Percentiles rank a stretch among this genome's conserved stretches.
Evolutionary conservation across 2,329 filamentous ascomycete species (phyloP).

Genomic region (Pseudogymnoascus sp.): DNA sequence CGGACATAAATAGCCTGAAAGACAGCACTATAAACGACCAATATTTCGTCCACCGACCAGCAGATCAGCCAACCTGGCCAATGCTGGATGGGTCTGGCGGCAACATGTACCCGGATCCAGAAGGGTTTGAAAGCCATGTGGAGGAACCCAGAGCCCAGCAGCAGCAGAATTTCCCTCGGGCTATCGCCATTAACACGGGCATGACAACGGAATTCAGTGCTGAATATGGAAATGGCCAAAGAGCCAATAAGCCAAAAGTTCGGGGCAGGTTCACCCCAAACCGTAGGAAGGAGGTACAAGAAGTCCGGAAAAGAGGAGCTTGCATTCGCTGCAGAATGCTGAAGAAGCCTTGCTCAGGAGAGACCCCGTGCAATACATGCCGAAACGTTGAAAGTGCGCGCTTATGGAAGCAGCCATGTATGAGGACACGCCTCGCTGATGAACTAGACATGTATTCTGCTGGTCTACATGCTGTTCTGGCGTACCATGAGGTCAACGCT

Average conservation of each 20-base stretch:
- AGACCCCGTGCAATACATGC: conserved; percentile 54
- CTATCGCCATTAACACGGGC: conserved; percentile 19
- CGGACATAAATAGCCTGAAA: conserved; percentile 19
- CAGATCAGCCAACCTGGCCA: conserved; percentile 21
- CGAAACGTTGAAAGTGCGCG: conserved; percentile 54
- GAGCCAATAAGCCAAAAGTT: conserved; percentile 33
- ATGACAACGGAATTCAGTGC: conserved; percentile 27
- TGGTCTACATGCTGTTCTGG: conserved; percentile 53
- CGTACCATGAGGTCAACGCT: conserved; percentile 49
- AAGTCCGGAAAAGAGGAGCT: conserved; percentile 55
- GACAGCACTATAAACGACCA: conserved; percentile 11
- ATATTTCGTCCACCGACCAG: conserved; percentile 14
- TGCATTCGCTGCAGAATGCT: conserved; percentile 59
- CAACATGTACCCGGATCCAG: conserved; percentile 17
- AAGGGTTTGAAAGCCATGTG: conserved; percentile 10
- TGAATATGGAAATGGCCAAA: conserved; percentile 26
- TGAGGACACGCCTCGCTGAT: conserved; percentile 52
- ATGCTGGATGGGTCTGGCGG: conserved; percentile 20
- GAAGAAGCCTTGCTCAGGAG: conserved; percentile 57
- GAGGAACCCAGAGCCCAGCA: conserved; percentile 11
- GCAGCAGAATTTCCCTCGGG: conserved; percentile 14
- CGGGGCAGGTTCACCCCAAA: conserved; percentile 49
- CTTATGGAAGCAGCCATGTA: conserved; percentile 57
- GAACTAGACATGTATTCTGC: conserved; percentile 56
- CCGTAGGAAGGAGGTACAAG: conserved; percentile 56